These are phyloP conservation scores for Daldinia childiae DNA, from an alignment of 495 filamentous ascomycete genomes.

Conservation along the genomic window DNA sequence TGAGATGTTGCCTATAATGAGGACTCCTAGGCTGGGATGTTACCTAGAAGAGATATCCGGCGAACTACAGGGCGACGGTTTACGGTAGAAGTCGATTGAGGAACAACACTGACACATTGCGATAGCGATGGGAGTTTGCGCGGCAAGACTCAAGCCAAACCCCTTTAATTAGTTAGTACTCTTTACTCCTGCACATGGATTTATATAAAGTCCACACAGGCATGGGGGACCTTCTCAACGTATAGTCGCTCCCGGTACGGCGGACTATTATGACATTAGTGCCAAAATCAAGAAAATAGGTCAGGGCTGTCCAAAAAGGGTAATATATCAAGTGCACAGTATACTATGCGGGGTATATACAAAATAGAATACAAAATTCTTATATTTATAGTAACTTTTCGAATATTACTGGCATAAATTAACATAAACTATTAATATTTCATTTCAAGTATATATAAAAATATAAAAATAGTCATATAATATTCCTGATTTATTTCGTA, in stretches of 20 bases:
- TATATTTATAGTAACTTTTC: too few species aligned
- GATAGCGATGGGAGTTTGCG: neutral
- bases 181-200: conserved; percentile 4
- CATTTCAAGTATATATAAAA: too few species aligned
- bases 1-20: conserved; percentile 10
- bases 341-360: too few species aligned
- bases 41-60: neutral
- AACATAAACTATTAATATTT: too few species aligned
- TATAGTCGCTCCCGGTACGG: conserved; percentile 11
- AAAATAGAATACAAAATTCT: too few species aligned
- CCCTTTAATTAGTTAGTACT: conserved; percentile 7
- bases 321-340: too few species aligned
- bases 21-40: neutral
- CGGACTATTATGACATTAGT: too few species aligned
- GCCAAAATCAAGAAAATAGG: too few species aligned
- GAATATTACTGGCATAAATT: too few species aligned
- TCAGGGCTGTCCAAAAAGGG: too few species aligned
- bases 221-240: conserved; percentile 1
- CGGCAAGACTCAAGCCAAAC: neutral
- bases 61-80: neutral
- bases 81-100: neutral
- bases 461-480: too few species aligned
- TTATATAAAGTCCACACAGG: conserved; percentile 17
- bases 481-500: too few species aligned
- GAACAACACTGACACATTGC: neutral